Percentiles rank a stretch among this genome's conserved stretches.
phyloP scores from a whole-genome alignment of 306 rosid genomes.

The Erythrophleum fordii region DNA sequence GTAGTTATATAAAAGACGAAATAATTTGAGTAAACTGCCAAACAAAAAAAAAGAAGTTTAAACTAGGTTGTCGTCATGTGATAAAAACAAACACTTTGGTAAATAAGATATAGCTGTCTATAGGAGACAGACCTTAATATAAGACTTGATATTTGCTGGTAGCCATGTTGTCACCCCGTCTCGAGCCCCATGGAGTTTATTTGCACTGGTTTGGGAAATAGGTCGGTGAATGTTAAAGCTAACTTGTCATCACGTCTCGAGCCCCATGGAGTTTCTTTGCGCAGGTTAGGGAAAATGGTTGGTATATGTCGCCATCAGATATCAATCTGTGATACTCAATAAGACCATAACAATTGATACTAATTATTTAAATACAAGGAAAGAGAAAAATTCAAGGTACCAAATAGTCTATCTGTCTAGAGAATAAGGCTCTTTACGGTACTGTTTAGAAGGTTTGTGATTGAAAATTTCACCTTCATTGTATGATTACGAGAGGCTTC shows the following conservation, averaged over 20 bases:
- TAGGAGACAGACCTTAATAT: slow-evolving; percentile 11
- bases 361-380: not conserved
- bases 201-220: not conserved
- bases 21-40: not conserved
- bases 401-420: slow-evolving; percentile 40
- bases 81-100: not conserved
- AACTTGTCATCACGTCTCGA: slow-evolving; percentile 13
- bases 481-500: not conserved
- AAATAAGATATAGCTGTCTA: not conserved
- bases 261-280: slow-evolving; percentile 4
- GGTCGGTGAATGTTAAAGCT: slow-evolving; percentile 19
- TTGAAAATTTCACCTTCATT: slow-evolving; percentile 1
- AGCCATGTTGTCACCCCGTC: slow-evolving; percentile 7
- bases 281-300: not conserved
- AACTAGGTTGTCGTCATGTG: not conserved
- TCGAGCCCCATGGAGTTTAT: slow-evolving; percentile 21
- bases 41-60: not conserved
- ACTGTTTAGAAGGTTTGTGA: not conserved
- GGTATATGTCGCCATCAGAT: slow-evolving; percentile 30
- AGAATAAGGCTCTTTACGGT: slow-evolving; percentile 32
- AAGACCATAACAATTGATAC: not conserved
- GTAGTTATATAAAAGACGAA: not conserved
- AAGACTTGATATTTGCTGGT: not conserved
- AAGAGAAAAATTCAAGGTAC: slow-evolving; percentile 4
- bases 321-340: not conserved